Conservation (phyloP, 495 filamentous ascomycete genomes). For the Talaromyces ruber region DNA sequence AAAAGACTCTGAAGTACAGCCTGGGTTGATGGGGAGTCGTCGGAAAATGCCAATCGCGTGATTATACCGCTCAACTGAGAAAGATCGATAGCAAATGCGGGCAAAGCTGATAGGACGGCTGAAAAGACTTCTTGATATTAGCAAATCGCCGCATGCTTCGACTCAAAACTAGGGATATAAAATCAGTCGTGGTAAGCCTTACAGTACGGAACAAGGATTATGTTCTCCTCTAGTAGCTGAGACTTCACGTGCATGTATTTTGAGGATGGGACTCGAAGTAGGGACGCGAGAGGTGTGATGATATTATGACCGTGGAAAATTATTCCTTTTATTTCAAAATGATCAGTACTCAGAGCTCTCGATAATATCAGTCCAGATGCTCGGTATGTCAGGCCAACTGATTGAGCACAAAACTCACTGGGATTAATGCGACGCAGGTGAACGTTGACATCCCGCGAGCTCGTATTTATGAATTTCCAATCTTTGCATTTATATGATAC, state of each 20-base stretch:
- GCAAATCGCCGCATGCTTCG: background rate
- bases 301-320: background rate
- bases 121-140: background rate
- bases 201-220: conserved; percentile 2
- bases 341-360: background rate
- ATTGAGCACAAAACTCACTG: background rate
- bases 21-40: background rate
- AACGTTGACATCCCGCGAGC: background rate
- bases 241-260: background rate
- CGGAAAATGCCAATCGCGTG: background rate
- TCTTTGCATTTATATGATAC: background rate
- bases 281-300: background rate
- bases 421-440: background rate
- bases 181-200: background rate
- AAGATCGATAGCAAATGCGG: background rate
- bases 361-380: too few relatives aligned
- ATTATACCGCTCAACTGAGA: background rate
- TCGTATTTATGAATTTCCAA: background rate
- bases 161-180: background rate
- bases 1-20: background rate
- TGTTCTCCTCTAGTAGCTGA: background rate
- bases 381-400: too few relatives aligned
- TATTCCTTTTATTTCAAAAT: background rate
- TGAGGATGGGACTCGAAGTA: background rate
- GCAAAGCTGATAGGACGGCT: background rate